Base-by-base conservation (phyloP, 805 yeast species). In the Monosporozyma solicola region DNA sequence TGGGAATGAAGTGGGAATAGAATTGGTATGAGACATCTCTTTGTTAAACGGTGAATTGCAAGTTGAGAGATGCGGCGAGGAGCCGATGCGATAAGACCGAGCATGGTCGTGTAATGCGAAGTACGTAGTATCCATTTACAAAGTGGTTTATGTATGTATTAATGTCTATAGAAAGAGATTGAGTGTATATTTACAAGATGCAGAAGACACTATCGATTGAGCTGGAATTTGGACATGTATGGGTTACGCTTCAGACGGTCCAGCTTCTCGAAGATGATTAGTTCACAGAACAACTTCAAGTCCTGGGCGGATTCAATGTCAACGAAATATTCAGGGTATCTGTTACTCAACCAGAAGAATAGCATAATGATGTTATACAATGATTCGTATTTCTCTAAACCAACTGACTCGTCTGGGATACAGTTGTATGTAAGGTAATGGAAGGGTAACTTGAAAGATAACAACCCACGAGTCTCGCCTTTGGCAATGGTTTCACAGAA, bases 271-370 rank as follows among this genome's bases (percentile, higher is more conserved):
- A 73, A 74, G 41, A 74, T 74, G 45, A 68, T 68, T 55, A 71
- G 60, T 55, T 91, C 96, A 51, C 89, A 80, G 55, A 87, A 69
- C 31, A 79, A 72, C 64, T 86, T 86, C 60, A 88, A 67, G 52
- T 85, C 87, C 25, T 68, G 65, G 0, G 96, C 96, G 48, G 88
- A 78, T 54, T 83, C 87, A 15, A 81, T 74, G 66, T 89, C 96
- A 16, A 85, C 79, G 60, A 90, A 87, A 50, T 81, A 76, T 32
- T 84, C 81, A 0, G 97, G 96, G 73, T 85, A 92, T 61, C 97
- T 74, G 65, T 87, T 91, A 52, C 87, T 77, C 56, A 92, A 73
- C 99, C 99, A 92, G 63, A 88, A 72, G 63, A 80, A 92, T 6
- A 87, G 69, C 59, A 83, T 76, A 16, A 87, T 75, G 47, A 80